Percentiles rank a stretch among this genome's conserved stretches.
phyloP scores from a whole-genome alignment of 805 yeast genomes.

The Metschnikowia proteae region DNA sequence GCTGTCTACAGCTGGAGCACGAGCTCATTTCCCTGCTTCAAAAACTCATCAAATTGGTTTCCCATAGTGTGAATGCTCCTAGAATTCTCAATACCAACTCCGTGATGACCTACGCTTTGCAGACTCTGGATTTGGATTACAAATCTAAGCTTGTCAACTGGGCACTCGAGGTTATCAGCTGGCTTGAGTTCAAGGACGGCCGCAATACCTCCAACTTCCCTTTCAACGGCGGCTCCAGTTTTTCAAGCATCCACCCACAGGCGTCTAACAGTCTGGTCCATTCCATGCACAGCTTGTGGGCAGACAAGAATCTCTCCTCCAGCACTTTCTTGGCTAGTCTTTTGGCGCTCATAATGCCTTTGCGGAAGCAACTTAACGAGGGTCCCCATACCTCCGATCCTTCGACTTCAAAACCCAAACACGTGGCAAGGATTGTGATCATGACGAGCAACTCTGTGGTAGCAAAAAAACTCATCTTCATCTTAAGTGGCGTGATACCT shows the following conservation, averaged over 20 bases:
- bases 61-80: slow-evolving; percentile 43
- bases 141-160: slow-evolving; percentile 44
- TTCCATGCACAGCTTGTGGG: slow-evolving; percentile 5
- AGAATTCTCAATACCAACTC: slow-evolving; percentile 41
- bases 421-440: slow-evolving; percentile 48
- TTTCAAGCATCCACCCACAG: slow-evolving; percentile 7
- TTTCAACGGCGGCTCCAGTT: slow-evolving; percentile 8
- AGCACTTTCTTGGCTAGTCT: slow-evolving; percentile 46
- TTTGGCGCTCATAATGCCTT: slow-evolving; percentile 43
- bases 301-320: slow-evolving; percentile 7
- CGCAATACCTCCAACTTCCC: slow-evolving; percentile 12
- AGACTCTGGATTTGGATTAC: slow-evolving; percentile 18
- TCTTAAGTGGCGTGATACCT: slow-evolving; percentile 49
- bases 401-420: slow-evolving; percentile 20
- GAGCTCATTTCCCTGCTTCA: slow-evolving; percentile 40
- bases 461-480: slow-evolving; percentile 54
- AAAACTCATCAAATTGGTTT: slow-evolving; percentile 35
- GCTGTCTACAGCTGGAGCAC: slow-evolving; percentile 39
- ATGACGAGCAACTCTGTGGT: slow-evolving; percentile 60
- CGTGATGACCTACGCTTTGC: slow-evolving; percentile 26
- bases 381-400: slow-evolving; percentile 31
- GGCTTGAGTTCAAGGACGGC: slow-evolving; percentile 56
- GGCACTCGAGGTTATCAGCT: slow-evolving; percentile 49
- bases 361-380: slow-evolving; percentile 30
- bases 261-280: slow-evolving; percentile 5